Evolutionary conservation across 768 basidiomycete genomes (phyloP).

Genomic region (Termitomyces sp.): DNA sequence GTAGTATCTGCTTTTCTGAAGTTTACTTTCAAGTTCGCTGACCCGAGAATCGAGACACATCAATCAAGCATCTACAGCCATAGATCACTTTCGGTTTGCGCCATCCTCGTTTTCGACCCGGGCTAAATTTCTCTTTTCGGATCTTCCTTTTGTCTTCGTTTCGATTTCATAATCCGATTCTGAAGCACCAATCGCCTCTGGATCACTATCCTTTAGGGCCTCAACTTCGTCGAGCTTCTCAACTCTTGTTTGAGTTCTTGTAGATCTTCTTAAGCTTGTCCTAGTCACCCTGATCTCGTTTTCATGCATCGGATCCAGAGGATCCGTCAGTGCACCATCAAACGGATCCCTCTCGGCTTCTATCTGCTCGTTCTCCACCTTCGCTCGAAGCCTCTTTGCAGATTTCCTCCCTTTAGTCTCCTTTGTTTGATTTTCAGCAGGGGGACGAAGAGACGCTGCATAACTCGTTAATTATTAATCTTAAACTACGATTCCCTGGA

Average conservation of each 20-base stretch:
- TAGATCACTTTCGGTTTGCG: neutral
- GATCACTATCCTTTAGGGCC: too few relatives aligned
- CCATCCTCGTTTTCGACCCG: neutral
- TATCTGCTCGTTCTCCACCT: constrained; percentile 13
- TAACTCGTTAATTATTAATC: neutral
- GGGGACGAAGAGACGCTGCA: constrained; percentile 44
- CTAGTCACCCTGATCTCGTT: neutral
- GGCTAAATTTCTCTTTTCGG: neutral
- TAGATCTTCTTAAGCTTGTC: neutral
- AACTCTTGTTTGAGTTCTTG: neutral
- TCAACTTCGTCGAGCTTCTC: neutral
- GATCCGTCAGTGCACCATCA: neutral
- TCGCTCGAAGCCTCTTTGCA: constrained; percentile 29
- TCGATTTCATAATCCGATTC: neutral
- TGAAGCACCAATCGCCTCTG: neutral
- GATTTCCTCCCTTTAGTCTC: constrained; percentile 47
- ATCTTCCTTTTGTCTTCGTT: neutral
- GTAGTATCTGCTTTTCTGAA: too few relatives aligned
- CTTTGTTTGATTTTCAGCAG: constrained; percentile 39
- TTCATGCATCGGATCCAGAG: neutral
- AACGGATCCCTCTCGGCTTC: neutral
- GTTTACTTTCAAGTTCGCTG: too few relatives aligned
- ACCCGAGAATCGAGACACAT: neutral
- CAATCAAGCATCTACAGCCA: neutral
- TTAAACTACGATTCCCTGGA: neutral